Evolutionary conservation across 495 filamentous ascomycete species (phyloP).

Genomic region (Pseudoneurospora amorphoporcata): DNA sequence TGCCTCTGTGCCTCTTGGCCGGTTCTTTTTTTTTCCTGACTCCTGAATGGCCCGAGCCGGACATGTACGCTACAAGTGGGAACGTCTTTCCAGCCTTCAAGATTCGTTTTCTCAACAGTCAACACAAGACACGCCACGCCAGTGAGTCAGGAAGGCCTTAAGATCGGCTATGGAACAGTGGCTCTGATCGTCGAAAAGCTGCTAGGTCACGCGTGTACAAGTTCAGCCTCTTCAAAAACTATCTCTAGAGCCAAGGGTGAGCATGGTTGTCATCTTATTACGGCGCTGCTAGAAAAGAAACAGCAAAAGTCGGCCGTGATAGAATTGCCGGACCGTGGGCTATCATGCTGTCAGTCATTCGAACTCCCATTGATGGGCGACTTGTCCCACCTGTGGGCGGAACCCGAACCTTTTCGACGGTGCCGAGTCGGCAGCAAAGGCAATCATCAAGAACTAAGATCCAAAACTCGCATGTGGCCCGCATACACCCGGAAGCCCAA

Average conservation of each 20-base stretch:
- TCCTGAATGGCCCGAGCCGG: not conserved
- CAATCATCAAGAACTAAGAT: not conserved
- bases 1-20: not conserved
- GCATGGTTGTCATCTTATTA: not conserved
- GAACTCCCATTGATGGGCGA: not conserved
- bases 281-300: not conserved
- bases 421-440: not conserved
- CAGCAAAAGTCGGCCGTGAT: not conserved
- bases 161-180: not conserved
- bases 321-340: not conserved
- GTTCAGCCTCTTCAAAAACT: not conserved
- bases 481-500: not conserved
- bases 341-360: not conserved
- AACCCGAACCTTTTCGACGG: not conserved
- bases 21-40: not conserved
- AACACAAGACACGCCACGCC: not conserved
- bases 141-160: not conserved
- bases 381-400: not conserved
- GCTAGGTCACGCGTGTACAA: not conserved
- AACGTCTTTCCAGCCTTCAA: not conserved
- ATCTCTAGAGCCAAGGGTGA: not conserved
- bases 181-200: not conserved
- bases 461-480: not conserved
- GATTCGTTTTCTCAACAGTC: not conserved
- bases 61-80: not conserved